Conservation (phyloP, 78 protist genomes). For the Dictyostelium capitatum region DNA sequence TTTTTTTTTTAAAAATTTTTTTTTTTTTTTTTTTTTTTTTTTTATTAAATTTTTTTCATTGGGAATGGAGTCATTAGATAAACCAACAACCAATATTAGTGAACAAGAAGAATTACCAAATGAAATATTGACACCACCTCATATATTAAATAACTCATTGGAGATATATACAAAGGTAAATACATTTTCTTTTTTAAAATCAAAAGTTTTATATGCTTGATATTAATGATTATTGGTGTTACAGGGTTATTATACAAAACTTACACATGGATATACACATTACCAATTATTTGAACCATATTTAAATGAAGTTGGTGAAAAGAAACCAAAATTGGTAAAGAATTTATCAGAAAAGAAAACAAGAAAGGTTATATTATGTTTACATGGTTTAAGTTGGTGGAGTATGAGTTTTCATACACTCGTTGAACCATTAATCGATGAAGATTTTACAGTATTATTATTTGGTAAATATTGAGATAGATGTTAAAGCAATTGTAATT, state of each 20-base stretch:
- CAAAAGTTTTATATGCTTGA: too few species aligned
- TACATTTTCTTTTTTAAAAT: too few species aligned
- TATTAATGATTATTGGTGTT: too few species aligned
- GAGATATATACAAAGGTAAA: background rate
- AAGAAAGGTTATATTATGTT: constrained; percentile 13
- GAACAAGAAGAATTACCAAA: background rate
- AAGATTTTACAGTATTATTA: constrained; percentile 41
- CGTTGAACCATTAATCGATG: constrained; percentile 33
- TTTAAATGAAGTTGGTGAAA: background rate
- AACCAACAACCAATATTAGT: too few species aligned
- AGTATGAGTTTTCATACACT: constrained; percentile 10
- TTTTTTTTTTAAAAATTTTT: too few species aligned
- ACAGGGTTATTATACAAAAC: constrained; percentile 18
- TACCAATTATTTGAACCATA: constrained; percentile 57
- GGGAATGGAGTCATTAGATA: too few species aligned
- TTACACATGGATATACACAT: constrained; percentile 12
- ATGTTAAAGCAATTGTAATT: too few species aligned
- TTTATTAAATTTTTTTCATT: too few species aligned
- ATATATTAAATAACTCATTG: background rate
- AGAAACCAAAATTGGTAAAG: constrained; percentile 7
- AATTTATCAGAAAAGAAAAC: constrained; percentile 4
- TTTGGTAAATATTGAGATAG: constrained; percentile 57
- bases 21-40: background rate
- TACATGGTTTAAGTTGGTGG: constrained; percentile 56
- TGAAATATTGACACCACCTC: constrained; percentile 4